Percentiles rank a stretch among this genome's conserved stretches.
These are phyloP conservation scores for Otatea glauca DNA, from an alignment of 176 grass and related monocot genomes.

Conservation along the genomic window DNA sequence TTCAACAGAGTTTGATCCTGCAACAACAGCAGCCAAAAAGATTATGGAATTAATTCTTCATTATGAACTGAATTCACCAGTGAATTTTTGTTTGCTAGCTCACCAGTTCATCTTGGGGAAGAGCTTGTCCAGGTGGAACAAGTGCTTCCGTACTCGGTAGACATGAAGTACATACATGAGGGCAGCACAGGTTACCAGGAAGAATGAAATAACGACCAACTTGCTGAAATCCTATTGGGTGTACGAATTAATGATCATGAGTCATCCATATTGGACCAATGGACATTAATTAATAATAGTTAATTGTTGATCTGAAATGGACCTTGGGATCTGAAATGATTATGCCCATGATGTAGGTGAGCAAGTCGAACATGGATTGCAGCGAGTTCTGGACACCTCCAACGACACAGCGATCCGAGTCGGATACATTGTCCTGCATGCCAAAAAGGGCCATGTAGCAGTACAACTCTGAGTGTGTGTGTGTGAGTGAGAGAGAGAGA, in stretches of 20 bases:
- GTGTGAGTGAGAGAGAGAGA: no score
- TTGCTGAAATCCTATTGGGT: slow-evolving; percentile 75
- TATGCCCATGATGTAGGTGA: slow-evolving; percentile 90
- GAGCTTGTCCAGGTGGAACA: slow-evolving; percentile 88
- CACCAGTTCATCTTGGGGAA: slow-evolving; percentile 52
- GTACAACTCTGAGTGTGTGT: no score
- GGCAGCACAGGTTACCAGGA: slow-evolving; percentile 75
- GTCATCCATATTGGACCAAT: no score
- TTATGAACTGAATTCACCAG: neutral
- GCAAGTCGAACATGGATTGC: slow-evolving; percentile 86
- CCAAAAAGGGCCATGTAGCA: no score
- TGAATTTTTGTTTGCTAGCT: neutral
- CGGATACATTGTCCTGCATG: slow-evolving; percentile 66
- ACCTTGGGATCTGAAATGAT: slow-evolving; percentile 89
- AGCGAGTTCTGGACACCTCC: slow-evolving; percentile 93
- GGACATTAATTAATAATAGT: neutral
- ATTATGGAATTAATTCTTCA: no score
- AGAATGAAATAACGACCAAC: slow-evolving; percentile 77
- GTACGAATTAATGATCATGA: no score
- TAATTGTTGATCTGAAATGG: neutral
- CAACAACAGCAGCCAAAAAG: no score
- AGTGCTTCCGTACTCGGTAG: slow-evolving; percentile 74
- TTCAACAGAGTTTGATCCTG: no score
- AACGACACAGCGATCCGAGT: slow-evolving; percentile 78
- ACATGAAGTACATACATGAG: slow-evolving; percentile 73